Evolutionary conservation across 345 rosid species (phyloP).

Genomic region (Gossypium herbaceum): DNA sequence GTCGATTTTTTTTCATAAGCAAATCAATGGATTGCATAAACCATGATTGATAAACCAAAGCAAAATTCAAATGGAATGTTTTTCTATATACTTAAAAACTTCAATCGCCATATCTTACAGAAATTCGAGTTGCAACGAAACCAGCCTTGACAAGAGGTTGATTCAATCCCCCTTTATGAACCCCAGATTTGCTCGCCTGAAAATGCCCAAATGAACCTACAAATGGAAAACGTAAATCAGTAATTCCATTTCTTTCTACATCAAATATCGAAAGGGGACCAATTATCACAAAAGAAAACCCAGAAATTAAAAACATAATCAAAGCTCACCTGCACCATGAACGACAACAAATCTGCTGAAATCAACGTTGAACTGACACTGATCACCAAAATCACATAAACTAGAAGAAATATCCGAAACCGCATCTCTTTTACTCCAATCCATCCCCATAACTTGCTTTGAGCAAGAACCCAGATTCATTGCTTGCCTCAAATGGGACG

Average conservation of each 20-base stretch:
- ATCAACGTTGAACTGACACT: conserved; percentile 31
- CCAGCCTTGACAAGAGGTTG: conserved; percentile 81
- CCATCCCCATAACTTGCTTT: conserved; percentile 56
- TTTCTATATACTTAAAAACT: background rate
- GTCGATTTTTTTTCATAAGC: background rate
- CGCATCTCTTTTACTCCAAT: conserved; percentile 85
- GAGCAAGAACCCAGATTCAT: conserved; percentile 40
- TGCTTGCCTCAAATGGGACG: conserved; percentile 62
- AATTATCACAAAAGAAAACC: background rate
- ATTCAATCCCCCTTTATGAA: conserved; percentile 83
- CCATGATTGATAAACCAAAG: background rate
- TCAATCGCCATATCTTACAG: conserved; percentile 42
- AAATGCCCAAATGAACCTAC: conserved; percentile 97
- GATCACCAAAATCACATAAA: conserved; percentile 36
- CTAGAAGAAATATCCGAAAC: conserved; percentile 41
- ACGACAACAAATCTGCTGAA: conserved; percentile 64
- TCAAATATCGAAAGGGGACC: background rate
- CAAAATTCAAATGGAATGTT: too few species aligned
- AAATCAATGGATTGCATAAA: background rate
- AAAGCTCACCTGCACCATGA: conserved; percentile 83
- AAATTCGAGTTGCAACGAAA: conserved; percentile 86
- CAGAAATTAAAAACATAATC: background rate
- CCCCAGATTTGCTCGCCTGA: conserved; percentile 93
- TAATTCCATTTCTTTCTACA: background rate
- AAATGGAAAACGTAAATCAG: background rate